A percentile compares a stretch with the other conserved stretches of the same genome.
Conservation (phyloP, 1,284 basidiomycete species). For the Cutaneotrichosporon mucoides region DNA sequence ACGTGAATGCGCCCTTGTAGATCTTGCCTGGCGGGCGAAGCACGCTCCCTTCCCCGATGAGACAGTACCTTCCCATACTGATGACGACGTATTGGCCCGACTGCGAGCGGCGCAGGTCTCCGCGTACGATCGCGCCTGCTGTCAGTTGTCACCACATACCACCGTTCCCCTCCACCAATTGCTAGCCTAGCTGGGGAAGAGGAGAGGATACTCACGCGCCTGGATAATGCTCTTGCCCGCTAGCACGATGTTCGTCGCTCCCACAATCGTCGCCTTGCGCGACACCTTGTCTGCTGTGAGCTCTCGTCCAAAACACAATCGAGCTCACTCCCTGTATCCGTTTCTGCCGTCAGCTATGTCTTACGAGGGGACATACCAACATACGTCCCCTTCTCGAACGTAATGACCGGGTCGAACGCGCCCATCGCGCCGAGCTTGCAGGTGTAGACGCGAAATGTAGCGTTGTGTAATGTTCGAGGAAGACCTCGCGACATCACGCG, state of each 20-base stretch:
- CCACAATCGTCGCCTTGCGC: constrained; percentile 83
- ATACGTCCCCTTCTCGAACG: constrained; percentile 44
- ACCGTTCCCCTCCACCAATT: too few species aligned
- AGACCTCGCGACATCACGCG: too few species aligned
- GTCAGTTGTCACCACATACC: not conserved
- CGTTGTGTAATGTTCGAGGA: too few species aligned
- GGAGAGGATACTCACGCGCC: constrained; percentile 50
- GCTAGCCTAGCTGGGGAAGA: too few species aligned
- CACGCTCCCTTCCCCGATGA: constrained; percentile 81
- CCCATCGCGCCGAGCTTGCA: constrained; percentile 28
- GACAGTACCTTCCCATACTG: constrained; percentile 84
- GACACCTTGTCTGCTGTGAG: constrained; percentile 69
- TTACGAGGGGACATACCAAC: constrained; percentile 27
- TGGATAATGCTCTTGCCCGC: constrained; percentile 97
- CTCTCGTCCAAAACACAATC: not conserved
- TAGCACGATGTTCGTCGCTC: constrained; percentile 93
- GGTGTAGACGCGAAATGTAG: too few species aligned
- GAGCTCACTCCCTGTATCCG: constrained; percentile 46
- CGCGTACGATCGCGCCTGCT: constrained; percentile 34
- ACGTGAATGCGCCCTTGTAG: constrained; percentile 75
- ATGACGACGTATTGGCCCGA: constrained; percentile 67
- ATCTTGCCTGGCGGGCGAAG: constrained; percentile 60
- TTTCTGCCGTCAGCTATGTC: constrained; percentile 26
- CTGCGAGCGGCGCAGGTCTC: constrained; percentile 59
- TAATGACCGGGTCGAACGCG: constrained; percentile 41